phyloP scores from a whole-genome alignment of 257 asterid species.

The Nicotiana noctiflora region DNA sequence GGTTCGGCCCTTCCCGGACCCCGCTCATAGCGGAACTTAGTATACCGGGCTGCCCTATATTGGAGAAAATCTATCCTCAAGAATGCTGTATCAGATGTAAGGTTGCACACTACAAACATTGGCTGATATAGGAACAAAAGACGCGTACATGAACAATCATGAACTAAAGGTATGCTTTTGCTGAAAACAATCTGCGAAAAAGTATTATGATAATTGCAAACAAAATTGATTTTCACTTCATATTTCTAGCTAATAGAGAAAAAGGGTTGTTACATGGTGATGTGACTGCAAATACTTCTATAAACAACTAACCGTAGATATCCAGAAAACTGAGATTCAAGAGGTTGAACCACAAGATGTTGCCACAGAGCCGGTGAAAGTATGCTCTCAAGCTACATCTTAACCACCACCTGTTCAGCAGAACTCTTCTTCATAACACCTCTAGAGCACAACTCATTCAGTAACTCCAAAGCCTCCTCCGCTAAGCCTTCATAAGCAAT shows the following conservation, averaged over 20 bases:
- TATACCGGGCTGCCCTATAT: neutral
- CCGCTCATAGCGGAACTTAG: too few species aligned
- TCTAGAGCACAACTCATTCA: constrained; percentile 53
- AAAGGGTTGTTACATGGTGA: neutral
- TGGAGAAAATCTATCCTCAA: neutral
- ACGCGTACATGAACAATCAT: neutral
- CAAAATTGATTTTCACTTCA: neutral
- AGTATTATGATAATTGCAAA: neutral
- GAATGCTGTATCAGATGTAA: neutral
- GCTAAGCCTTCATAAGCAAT: constrained; percentile 61
- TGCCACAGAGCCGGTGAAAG: neutral
- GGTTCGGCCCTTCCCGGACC: too few species aligned
- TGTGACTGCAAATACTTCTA: neutral
- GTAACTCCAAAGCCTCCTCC: constrained; percentile 59
- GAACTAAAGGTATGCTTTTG: neutral
- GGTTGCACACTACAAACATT: neutral
- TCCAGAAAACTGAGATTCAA: neutral
- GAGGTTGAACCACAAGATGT: neutral
- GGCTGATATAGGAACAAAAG: neutral
- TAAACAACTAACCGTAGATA: neutral
- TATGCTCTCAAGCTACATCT: constrained; percentile 3
- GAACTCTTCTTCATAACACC: constrained; percentile 66
- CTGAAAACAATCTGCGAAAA: neutral
- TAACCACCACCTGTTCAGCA: constrained; percentile 34
- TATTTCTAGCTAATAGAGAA: neutral